phyloP scores from a whole-genome alignment of 2,329 filamentous ascomycete species.

The Sphaerulina vaccinii region DNA sequence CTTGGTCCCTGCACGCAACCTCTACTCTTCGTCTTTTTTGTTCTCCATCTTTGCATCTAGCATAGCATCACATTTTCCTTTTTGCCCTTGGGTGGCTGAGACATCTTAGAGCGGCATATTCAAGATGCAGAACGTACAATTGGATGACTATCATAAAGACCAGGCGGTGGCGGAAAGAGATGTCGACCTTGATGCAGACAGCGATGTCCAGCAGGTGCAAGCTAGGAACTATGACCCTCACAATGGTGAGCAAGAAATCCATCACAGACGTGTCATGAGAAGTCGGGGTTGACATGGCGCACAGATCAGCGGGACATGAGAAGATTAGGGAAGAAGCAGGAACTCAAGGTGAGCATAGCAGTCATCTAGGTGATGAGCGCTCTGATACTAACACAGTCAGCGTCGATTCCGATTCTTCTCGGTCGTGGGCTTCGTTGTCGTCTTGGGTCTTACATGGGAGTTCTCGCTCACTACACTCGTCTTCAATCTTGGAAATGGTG shows the following conservation, averaged over 20 bases:
- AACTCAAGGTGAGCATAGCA: conserved; percentile 19
- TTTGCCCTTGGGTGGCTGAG: neutral
- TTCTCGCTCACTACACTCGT: conserved; percentile 25
- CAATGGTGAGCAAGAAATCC: conserved; percentile 18
- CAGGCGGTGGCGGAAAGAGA: conserved; percentile 16
- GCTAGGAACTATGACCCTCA: conserved; percentile 26
- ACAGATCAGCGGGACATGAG: conserved; percentile 27
- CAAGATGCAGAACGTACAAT: conserved; percentile 21
- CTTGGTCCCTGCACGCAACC: conserved; percentile 13
- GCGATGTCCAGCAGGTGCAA: conserved; percentile 22
- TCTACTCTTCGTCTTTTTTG: neutral
- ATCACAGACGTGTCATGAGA: neutral
- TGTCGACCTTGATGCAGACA: conserved; percentile 18
- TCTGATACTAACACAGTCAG: conserved; percentile 12
- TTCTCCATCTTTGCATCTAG: conserved; percentile 1
- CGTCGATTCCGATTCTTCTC: conserved; percentile 33
- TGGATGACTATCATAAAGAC: conserved; percentile 19
- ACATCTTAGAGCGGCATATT: neutral
- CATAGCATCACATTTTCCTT: neutral
- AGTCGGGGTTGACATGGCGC: neutral
- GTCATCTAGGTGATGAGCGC: neutral
- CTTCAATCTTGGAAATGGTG: conserved; percentile 46
- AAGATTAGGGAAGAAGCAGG: conserved; percentile 29
- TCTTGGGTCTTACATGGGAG: conserved; percentile 32
- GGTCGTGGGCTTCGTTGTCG: conserved; percentile 32